Evolutionary conservation across 2,329 filamentous ascomycete species (phyloP), one percentile per base, ranked within the genome.

Genomic region (Magnaporthiopsis incrustans): DNA sequence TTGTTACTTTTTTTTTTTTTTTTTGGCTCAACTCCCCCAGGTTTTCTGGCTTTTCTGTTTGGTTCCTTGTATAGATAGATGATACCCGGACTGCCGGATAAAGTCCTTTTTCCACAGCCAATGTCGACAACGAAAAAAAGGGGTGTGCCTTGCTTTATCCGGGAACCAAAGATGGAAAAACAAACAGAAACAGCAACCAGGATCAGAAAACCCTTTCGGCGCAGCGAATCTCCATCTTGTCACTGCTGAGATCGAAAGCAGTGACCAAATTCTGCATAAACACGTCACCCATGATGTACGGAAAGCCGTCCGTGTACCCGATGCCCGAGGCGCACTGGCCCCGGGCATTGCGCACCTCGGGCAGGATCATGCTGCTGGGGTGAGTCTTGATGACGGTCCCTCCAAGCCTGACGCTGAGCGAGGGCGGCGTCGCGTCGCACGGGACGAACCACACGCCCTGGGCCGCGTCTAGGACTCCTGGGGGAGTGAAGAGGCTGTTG

Each of bases 221-320:
- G 63, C 72, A 72, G 61, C 71, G 69, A 59, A 75, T 67, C 68
- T 73, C 69, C 70, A 71, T 73, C 66, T 69, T 71, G 57, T 70
- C 69, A 26, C 66, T 67, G 26, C 66, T 67, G 11, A 73, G 63
- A 57, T 76, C 73, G 64, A 75, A 74, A n/a, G 69, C 67, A 26
- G 64, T 66, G 26, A 71, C 67, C 7, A 69, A 60, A 14, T 68
- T 66, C 65, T 70, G 69, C 68, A 71, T 67, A 59, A 71, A 71
- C 8, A 65, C 65, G 65, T 71, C 69, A 38, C 69, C 69, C 27
- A 71, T 63, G 59, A 71, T 69, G 59, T 67, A 71, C 2, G 68
- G 65, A 50, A 53, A 56, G 18, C 59, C 57, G 60, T 64, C 60
- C 38, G 62, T 65, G 25, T 64, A 64, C 25, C 65, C 64, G 53